Conservation (phyloP, 2,329 filamentous ascomycete genomes). For the Whalleya microplaca region DNA sequence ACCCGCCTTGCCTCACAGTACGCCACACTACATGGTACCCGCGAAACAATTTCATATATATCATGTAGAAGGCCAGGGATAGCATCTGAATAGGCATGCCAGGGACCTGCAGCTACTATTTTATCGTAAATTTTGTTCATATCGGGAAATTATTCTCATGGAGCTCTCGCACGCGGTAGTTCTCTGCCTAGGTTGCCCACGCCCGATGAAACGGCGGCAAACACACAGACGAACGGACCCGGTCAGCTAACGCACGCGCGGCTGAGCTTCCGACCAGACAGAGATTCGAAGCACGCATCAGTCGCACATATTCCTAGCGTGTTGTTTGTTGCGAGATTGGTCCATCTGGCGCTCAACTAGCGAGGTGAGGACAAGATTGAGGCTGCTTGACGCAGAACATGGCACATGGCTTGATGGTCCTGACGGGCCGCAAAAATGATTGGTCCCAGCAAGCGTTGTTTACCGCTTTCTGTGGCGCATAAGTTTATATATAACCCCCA, state of each 20-base stretch:
- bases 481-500: constrained; percentile 14
- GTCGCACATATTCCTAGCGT: background rate
- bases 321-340: constrained; percentile 11
- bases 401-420: constrained; percentile 4
- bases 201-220: background rate
- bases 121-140: background rate
- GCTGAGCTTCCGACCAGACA: background rate
- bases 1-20: background rate
- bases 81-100: too few species aligned
- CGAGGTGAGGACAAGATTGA: background rate
- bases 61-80: background rate
- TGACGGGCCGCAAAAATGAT: constrained; percentile 10
- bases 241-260: background rate
- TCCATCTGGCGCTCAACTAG: constrained; percentile 17
- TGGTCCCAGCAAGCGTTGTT: constrained; percentile 12
- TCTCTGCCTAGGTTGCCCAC: background rate
- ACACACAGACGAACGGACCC: background rate
- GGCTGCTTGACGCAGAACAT: background rate
- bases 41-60: background rate
- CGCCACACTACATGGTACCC: background rate
- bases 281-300: background rate
- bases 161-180: background rate
- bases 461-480: too few species aligned
- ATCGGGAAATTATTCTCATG: background rate
- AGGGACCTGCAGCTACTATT: too few species aligned